phyloP scores from a whole-genome alignment of 805 yeast species.

The Candida taoyuanica region DNA sequence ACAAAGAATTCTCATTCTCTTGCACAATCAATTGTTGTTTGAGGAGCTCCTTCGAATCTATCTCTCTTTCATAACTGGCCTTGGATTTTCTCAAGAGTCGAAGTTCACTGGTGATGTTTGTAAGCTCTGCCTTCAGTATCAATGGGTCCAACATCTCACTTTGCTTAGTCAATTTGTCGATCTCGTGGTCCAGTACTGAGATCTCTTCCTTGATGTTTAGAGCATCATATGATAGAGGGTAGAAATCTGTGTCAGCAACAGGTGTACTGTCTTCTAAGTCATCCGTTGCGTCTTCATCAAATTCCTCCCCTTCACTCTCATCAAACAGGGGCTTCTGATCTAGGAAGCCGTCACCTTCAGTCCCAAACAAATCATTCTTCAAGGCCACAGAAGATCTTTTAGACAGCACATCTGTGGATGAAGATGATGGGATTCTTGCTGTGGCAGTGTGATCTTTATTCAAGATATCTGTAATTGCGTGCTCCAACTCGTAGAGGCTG shows the following conservation, averaged over 20 bases:
- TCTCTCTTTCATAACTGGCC: slow-evolving; percentile 61
- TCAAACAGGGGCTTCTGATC: slow-evolving; percentile 26
- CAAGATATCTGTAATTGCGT: slow-evolving; percentile 16
- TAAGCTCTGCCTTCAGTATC: slow-evolving; percentile 75
- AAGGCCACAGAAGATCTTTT: slow-evolving; percentile 7
- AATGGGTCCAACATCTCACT: slow-evolving; percentile 60
- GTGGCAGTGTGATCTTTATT: slow-evolving; percentile 7
- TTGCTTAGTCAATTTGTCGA: slow-evolving; percentile 58
- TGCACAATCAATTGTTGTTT: slow-evolving; percentile 79
- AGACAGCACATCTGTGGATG: slow-evolving; percentile 5
- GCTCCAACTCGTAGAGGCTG: slow-evolving; percentile 11
- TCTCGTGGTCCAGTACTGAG: slow-evolving; percentile 48
- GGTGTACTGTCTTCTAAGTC: slow-evolving; percentile 22
- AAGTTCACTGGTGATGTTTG: slow-evolving; percentile 68
- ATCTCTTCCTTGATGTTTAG: slow-evolving; percentile 65
- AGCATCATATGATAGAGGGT: slow-evolving; percentile 65
- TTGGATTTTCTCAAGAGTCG: slow-evolving; percentile 66
- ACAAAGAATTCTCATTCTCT: slow-evolving; percentile 75
- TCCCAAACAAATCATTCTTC: slow-evolving; percentile 26
- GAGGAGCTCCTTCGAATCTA: slow-evolving; percentile 67
- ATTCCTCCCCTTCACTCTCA: slow-evolving; percentile 15
- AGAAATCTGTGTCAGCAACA: slow-evolving; percentile 33
- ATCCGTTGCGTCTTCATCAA: slow-evolving; percentile 22
- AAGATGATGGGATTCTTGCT: slow-evolving; percentile 1
- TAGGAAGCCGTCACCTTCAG: slow-evolving; percentile 18